Evolutionary conservation across 2,329 filamentous ascomycete genomes (phyloP), one percentile per base, ranked within the genome.

Genomic region (Neofusicoccum parvum): DNA sequence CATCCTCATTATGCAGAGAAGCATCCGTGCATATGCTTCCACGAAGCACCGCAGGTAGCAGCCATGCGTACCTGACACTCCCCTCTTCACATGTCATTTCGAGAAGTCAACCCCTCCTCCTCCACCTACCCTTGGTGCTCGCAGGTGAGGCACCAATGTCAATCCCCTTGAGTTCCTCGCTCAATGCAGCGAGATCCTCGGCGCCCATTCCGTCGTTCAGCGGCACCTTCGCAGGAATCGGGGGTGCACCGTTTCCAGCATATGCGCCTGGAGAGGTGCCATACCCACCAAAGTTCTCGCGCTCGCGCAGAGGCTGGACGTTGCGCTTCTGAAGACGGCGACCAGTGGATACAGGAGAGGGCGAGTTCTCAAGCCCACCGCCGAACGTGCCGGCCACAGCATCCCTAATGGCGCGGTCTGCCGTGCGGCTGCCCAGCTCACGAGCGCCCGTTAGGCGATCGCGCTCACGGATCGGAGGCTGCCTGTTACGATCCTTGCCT

Each of bases 221-320:
- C 1, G 89, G 88, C 9, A 92, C 80, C 77, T 92, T 92, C n/a
- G 88, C 88, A 3, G 90, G 90, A 56, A 91, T 84, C 0, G 88
- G 86, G 12, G 90, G 89, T 0, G 79, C 81, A 17, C 75, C 79
- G 6, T 71, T 66, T 15, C 46, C 65, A 15, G 69, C 68, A 20
- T 76, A 73, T 17, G 36, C 37, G 45, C 69, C 66, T 4, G 73
- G 70, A 60, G 70, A 75, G n/a, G 70, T 68, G 3, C 71, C 71
- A 51, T 78, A 78, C 15, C 69, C 70, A 46, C 74, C 73, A n/a
- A 73, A 69, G 48, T 73, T 75, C 53, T 77, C 72, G 17, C 75
- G 73, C 62, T 78, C 76, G 34, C 75, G 74, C n/a, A 78, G 73
- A 15, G 63, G 63, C 34, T 50, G 51, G 10, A 41, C 34, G 56